Conservation (phyloP, 1,284 basidiomycete species). For the Cryptococcus amylolentus region DNA sequence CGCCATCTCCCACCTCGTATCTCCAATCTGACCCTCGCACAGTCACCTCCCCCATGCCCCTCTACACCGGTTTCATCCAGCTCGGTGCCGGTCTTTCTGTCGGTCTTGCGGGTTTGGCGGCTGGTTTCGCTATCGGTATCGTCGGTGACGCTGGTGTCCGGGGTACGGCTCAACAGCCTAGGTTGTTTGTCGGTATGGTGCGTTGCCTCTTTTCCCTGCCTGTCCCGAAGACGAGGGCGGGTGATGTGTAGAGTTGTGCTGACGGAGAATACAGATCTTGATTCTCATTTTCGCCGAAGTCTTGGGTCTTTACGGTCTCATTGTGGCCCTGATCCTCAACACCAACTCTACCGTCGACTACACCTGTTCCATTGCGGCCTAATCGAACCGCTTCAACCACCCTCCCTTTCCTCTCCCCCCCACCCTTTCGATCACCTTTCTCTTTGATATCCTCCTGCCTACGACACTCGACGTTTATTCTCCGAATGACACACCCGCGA, state of each 20-base stretch:
- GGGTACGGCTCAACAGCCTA: conserved; percentile 84
- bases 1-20: not conserved
- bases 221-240: not conserved
- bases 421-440: not conserved
- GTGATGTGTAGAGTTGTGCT: not conserved
- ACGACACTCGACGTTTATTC: not conserved
- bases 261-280: conserved; percentile 58
- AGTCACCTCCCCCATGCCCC: conserved; percentile 57
- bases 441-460: not conserved
- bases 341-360: conserved; percentile 47
- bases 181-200: conserved; percentile 73
- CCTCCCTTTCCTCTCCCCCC: conserved; percentile 1
- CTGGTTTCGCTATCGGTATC: conserved; percentile 88
- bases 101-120: conserved; percentile 82
- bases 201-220: conserved; percentile 5
- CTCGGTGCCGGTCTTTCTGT: conserved; percentile 84
- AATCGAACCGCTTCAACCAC: not conserved
- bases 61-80: conserved; percentile 82
- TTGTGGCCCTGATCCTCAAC: conserved; percentile 58
- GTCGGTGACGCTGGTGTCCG: conserved; percentile 94
- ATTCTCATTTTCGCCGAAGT: conserved; percentile 95
- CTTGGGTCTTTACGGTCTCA: conserved; percentile 60
- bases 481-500: not conserved
- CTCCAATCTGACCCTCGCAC: not conserved
- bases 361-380: conserved; percentile 7